Base-by-base conservation (phyloP, 352 stramenopile species). In the Pythium rhizo-oryzae region DNA sequence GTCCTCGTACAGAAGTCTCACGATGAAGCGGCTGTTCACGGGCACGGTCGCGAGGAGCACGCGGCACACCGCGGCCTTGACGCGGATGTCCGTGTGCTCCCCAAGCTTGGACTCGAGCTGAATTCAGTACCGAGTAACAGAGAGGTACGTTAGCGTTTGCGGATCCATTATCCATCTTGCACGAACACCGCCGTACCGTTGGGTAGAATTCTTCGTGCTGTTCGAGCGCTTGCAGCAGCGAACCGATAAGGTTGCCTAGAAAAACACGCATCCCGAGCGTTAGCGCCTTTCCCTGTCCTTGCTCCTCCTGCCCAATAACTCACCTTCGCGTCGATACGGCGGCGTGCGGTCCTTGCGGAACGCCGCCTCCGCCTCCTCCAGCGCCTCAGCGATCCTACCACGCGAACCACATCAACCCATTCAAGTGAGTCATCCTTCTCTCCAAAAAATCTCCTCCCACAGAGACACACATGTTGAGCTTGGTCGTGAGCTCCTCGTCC, bases 121-220 rank as follows among this genome's bases (percentile, higher is more conserved):
- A 15, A 54, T 18, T n/a, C n/a, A n/a, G n/a, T n/a, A n/a, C n/a
- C n/a, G n/a, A n/a, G n/a, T n/a, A n/a, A n/a, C 24, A 15, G 4
- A 28, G n/a, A 65, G 19, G 41, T 23, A 0, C 56, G 74, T 5
- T 2, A 43, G 37, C n/a, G n/a, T n/a, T n/a, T n/a, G n/a, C n/a
- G n/a, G n/a, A n/a, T n/a, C n/a, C n/a, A n/a, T n/a, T n/a, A n/a
- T n/a, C n/a, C n/a, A n/a, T n/a, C n/a, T n/a, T n/a, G n/a, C 28
- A 33, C 28, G 28, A 33, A 33, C 2, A 33, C 28, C 37, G 9
- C 37, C 37, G 4, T 68, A 93, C 85, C 81, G 90, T 86, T 1
- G 82, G 65, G 62, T 96, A 96, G 46, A 96, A 96, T 12, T 94
- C 85, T 44, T 92, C 84, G 43, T 89, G 85, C 50, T 93, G 79